These are phyloP conservation scores for Tylopilus rubrobrunneus DNA, from an alignment of 768 basidiomycete genomes.

Conservation along the genomic window DNA sequence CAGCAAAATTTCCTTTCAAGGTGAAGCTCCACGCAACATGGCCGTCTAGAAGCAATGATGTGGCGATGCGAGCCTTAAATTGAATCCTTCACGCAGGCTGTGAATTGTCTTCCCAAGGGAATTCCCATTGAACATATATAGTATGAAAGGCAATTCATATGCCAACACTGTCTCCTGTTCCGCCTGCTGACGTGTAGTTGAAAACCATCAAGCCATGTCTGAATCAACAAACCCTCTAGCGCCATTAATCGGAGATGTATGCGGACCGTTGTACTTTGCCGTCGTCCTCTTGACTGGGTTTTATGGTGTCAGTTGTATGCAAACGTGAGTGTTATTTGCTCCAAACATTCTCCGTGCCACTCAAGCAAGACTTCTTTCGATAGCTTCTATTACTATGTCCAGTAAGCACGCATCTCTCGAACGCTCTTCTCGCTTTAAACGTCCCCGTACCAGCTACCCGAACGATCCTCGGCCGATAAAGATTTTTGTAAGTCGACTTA, in stretches of 20 bases:
- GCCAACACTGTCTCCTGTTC: not conserved
- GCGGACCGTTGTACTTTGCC: not conserved
- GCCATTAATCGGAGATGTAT: not conserved
- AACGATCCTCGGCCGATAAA: conserved; percentile 1
- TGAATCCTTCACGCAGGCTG: too few relatives aligned
- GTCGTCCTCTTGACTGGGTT: not conserved
- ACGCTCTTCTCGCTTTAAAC: not conserved
- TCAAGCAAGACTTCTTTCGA: not conserved
- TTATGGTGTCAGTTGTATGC: conserved; percentile 9
- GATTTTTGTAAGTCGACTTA: not conserved
- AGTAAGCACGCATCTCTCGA: not conserved
- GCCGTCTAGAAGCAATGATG: too few relatives aligned
- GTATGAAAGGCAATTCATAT: too few relatives aligned
- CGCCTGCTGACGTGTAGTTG: not conserved
- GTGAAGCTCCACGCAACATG: too few relatives aligned
- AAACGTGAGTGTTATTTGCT: conserved; percentile 2
- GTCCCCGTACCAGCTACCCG: not conserved
- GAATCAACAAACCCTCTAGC: not conserved
- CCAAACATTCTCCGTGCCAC: too few relatives aligned
- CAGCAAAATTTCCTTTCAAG: too few relatives aligned
- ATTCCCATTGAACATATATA: not conserved
- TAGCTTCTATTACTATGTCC: conserved; percentile 10
- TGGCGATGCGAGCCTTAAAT: too few relatives aligned
- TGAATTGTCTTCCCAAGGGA: too few relatives aligned
- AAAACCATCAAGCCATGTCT: not conserved